Evolutionary conservation across 768 basidiomycete genomes (phyloP), one percentile per base, ranked within the genome.

Genomic region (Phlegmacium glaucopus): DNA sequence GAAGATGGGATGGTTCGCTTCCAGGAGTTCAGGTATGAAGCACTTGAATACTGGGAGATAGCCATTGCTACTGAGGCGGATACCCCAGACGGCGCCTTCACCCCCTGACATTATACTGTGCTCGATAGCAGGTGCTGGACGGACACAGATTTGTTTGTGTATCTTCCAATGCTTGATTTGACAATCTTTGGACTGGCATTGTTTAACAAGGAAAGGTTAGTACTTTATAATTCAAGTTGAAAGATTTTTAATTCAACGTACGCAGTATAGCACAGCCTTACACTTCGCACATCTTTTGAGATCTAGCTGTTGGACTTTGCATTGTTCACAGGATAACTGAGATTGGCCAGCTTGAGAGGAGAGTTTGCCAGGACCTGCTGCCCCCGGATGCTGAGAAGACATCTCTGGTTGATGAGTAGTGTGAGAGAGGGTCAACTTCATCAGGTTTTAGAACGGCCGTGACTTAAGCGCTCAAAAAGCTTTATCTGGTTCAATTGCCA

Each of bases 1-100:
- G 45, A 55, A 58, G 32, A 58, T 51, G 4, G 39, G 39, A 34
- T 55, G 49, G 10, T 50, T 40, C 16, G 6, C 16, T 7, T 44
- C 34, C 41, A 49, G 40, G 26, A 45, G 39, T 16, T 40, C 38
- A 4, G 51, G 17, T 37, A 45, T 18, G 29, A 52, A 53, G 2
- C 47, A 38, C 28, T 44, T 26, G 12, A 13, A 10, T 22, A 34
- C 4, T 22, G 48, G 35, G 6, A 43, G 22, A 34, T 4, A 12
- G 10, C 15, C 25, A 17, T 32, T 38, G 15, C 12, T 16, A 9
- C 44, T 36, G 9, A 52, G 37, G 26, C 35, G 39, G 16, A 52
- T 42, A 2, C 45, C 50, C 15, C 25, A 38, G 3, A 39, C 26
- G 1, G n/a, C 15, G 15, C 22, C 34, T n/a, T 25, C 7, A 9